Evolutionary conservation across 192 early-diverging fungal species (phyloP).

Genomic region (Umbelopsis vinacea): DNA sequence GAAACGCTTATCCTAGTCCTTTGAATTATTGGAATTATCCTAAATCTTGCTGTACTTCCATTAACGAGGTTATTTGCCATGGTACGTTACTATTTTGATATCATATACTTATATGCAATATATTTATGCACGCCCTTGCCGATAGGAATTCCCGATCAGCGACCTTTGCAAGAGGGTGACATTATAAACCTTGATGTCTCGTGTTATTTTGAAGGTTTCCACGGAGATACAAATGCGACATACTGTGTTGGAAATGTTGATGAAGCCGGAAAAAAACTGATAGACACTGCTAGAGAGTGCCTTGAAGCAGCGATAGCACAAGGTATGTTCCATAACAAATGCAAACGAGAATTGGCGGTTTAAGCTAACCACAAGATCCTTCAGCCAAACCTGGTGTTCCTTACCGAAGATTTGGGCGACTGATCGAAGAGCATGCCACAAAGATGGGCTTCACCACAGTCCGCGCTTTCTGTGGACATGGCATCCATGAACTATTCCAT

Average conservation of each 20-base stretch:
- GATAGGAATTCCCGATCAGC: slow-evolving; percentile 80
- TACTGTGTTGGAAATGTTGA: slow-evolving; percentile 92
- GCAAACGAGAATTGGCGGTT: background rate
- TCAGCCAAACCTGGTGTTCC: slow-evolving; percentile 86
- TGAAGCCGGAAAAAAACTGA: slow-evolving; percentile 66
- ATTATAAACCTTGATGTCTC: slow-evolving; percentile 95
- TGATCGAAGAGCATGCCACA: slow-evolving; percentile 86
- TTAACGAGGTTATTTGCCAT: slow-evolving; percentile 84
- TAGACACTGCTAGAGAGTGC: slow-evolving; percentile 83
- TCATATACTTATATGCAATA: too few relatives aligned
- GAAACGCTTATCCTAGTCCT: slow-evolving; percentile 91
- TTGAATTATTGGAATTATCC: slow-evolving; percentile 95
- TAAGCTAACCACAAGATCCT: background rate
- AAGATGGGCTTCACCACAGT: slow-evolving; percentile 89
- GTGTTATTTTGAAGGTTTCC: slow-evolving; percentile 90
- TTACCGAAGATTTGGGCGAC: slow-evolving; percentile 90
- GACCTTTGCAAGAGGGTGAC: slow-evolving; percentile 91
- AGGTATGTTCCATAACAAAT: slow-evolving; percentile 52
- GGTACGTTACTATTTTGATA: slow-evolving; percentile 44
- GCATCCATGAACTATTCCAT: slow-evolving; percentile 89
- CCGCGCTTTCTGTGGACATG: slow-evolving; percentile 91
- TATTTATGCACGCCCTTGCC: background rate
- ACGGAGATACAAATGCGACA: slow-evolving; percentile 93
- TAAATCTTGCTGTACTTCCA: slow-evolving; percentile 88
- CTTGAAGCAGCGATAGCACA: slow-evolving; percentile 92